phyloP scores from a whole-genome alignment of 106 monocot species.

The Posidonia australis region DNA sequence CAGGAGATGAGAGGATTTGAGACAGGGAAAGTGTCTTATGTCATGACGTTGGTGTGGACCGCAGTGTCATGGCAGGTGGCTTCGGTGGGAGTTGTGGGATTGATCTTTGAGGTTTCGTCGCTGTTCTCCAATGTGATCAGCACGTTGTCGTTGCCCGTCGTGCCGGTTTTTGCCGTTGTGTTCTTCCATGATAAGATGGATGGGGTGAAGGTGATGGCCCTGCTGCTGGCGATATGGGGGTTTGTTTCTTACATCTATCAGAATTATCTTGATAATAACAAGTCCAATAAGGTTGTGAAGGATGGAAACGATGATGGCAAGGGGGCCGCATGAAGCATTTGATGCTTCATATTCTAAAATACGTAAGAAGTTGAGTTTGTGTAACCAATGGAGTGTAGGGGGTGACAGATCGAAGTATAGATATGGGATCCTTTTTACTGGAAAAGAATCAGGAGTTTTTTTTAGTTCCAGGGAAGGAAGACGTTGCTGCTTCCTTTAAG shows the following conservation, averaged over 20 bases:
- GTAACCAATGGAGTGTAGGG: no score
- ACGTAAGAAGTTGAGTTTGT: no score
- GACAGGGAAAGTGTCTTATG: constrained; percentile 13
- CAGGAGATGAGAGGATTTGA: constrained; percentile 14
- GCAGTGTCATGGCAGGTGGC: constrained; percentile 21
- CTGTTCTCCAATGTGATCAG: constrained; percentile 31
- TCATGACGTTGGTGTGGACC: constrained; percentile 19
- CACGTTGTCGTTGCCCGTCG: constrained; percentile 19
- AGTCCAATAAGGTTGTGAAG: not conserved
- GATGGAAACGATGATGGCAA: not conserved
- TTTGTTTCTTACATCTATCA: constrained; percentile 23
- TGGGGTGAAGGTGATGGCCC: constrained; percentile 15
- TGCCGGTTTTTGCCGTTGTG: constrained; percentile 14
- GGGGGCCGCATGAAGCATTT: constrained; percentile 2
- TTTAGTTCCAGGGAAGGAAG: no score
- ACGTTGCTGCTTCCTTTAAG: no score
- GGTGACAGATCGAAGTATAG: no score
- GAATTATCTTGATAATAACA: constrained; percentile 17
- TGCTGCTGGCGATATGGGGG: constrained; percentile 19
- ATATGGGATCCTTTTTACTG: no score
- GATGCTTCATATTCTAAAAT: no score
- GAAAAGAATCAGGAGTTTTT: no score
- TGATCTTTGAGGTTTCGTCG: constrained; percentile 21
- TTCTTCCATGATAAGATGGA: constrained; percentile 26
- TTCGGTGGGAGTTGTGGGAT: constrained; percentile 25